A percentile compares a stretch with the other conserved stretches of the same genome.
Conservation (phyloP, 2,329 filamentous ascomycete genomes). For the Clarireedia hainanense region DNA sequence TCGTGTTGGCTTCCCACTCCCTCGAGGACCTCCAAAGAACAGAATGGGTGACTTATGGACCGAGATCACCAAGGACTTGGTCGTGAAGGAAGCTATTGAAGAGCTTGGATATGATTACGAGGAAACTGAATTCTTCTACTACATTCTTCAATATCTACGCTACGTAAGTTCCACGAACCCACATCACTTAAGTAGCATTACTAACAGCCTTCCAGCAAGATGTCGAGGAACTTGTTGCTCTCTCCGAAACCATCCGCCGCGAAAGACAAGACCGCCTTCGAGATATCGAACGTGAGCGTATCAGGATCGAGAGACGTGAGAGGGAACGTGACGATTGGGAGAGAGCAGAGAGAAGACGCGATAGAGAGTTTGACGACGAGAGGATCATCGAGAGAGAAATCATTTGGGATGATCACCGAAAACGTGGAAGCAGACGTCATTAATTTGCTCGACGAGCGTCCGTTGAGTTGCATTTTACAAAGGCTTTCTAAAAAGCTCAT, state of each 20-base stretch:
- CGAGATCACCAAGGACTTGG: slow-evolving; percentile 90
- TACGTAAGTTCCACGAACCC: slow-evolving; percentile 56
- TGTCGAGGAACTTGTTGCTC: slow-evolving; percentile 72
- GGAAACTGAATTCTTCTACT: slow-evolving; percentile 83
- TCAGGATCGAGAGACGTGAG: slow-evolving; percentile 44
- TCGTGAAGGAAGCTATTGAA: slow-evolving; percentile 80
- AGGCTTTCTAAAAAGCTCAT: too few relatives aligned
- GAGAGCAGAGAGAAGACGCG: slow-evolving; percentile 24
- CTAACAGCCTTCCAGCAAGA: slow-evolving; percentile 59
- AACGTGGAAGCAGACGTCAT: not conserved
- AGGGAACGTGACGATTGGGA: slow-evolving; percentile 33
- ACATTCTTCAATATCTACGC: slow-evolving; percentile 82
- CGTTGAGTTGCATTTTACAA: too few relatives aligned
- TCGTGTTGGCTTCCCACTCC: slow-evolving; percentile 30
- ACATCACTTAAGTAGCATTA: not conserved
- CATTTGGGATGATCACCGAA: slow-evolving; percentile 43
- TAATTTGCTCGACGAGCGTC: not conserved
- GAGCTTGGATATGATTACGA: slow-evolving; percentile 80
- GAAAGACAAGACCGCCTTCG: slow-evolving; percentile 44
- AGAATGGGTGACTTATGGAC: slow-evolving; percentile 72
- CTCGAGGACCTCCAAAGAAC: slow-evolving; percentile 20
- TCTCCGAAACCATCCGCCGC: slow-evolving; percentile 75
- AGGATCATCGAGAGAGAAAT: slow-evolving; percentile 61
- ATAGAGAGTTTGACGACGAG: slow-evolving; percentile 48
- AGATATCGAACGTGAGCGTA: slow-evolving; percentile 48